Evolutionary conservation across 192 early-diverging fungal genomes (phyloP).

Genomic region (Dimargaris verticillata): DNA sequence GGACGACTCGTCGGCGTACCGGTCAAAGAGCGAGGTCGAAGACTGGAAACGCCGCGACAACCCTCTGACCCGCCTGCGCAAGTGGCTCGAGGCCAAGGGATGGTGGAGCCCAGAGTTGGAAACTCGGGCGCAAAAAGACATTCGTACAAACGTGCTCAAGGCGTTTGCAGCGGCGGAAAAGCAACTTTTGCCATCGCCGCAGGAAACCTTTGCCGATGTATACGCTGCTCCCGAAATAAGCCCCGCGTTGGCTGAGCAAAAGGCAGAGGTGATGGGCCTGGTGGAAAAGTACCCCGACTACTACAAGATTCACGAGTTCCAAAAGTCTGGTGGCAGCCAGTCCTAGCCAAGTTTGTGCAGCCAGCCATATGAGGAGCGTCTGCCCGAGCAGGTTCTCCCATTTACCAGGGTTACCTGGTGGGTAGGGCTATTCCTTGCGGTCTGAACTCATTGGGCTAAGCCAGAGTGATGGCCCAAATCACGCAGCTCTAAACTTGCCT

Average conservation of each 20-base stretch:
- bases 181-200: conserved; percentile 69
- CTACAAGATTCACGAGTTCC: conserved; percentile 38
- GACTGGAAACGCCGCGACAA: conserved; percentile 75
- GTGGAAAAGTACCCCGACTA: conserved; percentile 74
- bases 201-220: conserved; percentile 82
- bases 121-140: conserved; percentile 43
- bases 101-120: conserved; percentile 52
- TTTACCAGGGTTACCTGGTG: too few relatives aligned
- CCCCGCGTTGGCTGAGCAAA: conserved; percentile 58
- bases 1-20: conserved; percentile 92
- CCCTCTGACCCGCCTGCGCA: conserved; percentile 76
- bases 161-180: conserved; percentile 76
- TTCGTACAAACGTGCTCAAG: conserved; percentile 55
- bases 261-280: conserved; percentile 58
- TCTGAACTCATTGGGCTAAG: too few relatives aligned
- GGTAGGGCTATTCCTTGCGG: too few relatives aligned
- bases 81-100: conserved; percentile 68
- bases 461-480: too few relatives aligned
- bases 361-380: too few relatives aligned
- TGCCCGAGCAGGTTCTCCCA: too few relatives aligned
- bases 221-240: conserved; percentile 58
- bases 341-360: too few relatives aligned
- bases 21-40: conserved; percentile 81
- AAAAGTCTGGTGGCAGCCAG: too few relatives aligned
- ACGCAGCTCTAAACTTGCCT: too few relatives aligned